Conservation (phyloP, 2,329 filamentous ascomycete genomes). For the Colletotrichum sp. region DNA sequence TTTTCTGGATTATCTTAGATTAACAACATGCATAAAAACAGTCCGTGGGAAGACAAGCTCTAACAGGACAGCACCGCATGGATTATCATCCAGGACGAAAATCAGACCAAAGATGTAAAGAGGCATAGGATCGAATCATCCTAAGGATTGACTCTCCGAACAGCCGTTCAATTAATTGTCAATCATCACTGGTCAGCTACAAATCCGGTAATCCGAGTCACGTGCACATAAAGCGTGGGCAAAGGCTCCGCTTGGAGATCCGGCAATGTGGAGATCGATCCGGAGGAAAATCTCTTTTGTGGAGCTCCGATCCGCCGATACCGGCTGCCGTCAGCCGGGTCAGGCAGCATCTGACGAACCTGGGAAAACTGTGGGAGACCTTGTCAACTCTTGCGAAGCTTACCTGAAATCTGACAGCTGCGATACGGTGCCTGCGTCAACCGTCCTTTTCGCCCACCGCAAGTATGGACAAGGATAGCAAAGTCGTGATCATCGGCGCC, state of each 20-base stretch:
- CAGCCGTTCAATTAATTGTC: not conserved
- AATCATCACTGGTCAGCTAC: not conserved
- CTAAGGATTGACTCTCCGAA: not conserved
- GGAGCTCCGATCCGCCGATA: not conserved
- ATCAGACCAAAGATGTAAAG: not conserved
- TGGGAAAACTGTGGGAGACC: not conserved
- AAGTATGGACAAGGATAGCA: not conserved
- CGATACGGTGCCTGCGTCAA: not conserved
- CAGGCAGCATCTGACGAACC: not conserved
- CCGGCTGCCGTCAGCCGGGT: not conserved
- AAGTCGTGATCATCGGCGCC: slow-evolving; percentile 31
- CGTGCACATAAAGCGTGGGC: not conserved
- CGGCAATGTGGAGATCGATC: not conserved
- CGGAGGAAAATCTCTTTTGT: not conserved
- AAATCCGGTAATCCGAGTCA: not conserved
- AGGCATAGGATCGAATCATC: not conserved
- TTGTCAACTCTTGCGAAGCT: not conserved
- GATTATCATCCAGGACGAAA: not conserved
- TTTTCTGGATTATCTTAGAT: not conserved
- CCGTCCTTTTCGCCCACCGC: not conserved
- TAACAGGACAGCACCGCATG: not conserved
- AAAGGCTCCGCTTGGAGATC: not conserved
- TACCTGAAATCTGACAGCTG: not conserved
- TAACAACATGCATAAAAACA: not conserved
- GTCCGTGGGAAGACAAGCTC: not conserved